Evolutionary conservation across 306 rosid genomes (phyloP).

Genomic region (Casuarina cunninghamiana): DNA sequence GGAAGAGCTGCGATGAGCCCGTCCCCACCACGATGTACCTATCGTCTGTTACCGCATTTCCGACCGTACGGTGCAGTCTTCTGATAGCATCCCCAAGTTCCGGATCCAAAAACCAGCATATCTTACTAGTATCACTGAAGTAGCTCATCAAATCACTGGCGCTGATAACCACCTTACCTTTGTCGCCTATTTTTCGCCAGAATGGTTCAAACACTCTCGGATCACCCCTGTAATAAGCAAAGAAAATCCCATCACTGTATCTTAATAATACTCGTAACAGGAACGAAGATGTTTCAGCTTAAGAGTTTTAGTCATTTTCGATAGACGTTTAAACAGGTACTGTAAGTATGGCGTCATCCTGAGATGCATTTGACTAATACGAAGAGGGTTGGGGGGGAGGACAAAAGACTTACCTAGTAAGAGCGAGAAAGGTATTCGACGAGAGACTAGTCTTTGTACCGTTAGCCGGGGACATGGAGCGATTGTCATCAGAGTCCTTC

Average conservation of each 20-base stretch:
- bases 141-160: slow-evolving; percentile 65
- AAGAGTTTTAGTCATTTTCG: no score
- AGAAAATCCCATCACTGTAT: no score
- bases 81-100: slow-evolving; percentile 42
- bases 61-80: slow-evolving; percentile 55
- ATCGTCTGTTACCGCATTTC: slow-evolving; percentile 55
- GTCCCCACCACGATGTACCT: slow-evolving; percentile 62
- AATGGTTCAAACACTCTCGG: slow-evolving; percentile 43
- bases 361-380: no score
- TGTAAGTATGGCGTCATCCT: no score
- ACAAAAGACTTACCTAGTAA: slow-evolving; percentile 43
- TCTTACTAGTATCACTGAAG: slow-evolving; percentile 26
- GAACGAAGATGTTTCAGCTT: no score
- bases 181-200: slow-evolving; percentile 59
- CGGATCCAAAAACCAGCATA: slow-evolving; percentile 69
- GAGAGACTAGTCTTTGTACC: slow-evolving; percentile 8
- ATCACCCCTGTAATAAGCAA: slow-evolving; percentile 56
- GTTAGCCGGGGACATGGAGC: slow-evolving; percentile 14
- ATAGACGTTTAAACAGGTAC: no score
- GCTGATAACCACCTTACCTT: slow-evolving; percentile 55
- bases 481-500: slow-evolving; percentile 17
- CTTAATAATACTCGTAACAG: no score
- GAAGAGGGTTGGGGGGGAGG: no score
- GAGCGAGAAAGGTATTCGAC: slow-evolving; percentile 30
- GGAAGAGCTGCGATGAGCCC: slow-evolving; percentile 74